A percentile compares a stretch with the other conserved stretches of the same genome.
phyloP scores from a whole-genome alignment of 2,329 filamentous ascomycete genomes.

The Fusarium annulatum region DNA sequence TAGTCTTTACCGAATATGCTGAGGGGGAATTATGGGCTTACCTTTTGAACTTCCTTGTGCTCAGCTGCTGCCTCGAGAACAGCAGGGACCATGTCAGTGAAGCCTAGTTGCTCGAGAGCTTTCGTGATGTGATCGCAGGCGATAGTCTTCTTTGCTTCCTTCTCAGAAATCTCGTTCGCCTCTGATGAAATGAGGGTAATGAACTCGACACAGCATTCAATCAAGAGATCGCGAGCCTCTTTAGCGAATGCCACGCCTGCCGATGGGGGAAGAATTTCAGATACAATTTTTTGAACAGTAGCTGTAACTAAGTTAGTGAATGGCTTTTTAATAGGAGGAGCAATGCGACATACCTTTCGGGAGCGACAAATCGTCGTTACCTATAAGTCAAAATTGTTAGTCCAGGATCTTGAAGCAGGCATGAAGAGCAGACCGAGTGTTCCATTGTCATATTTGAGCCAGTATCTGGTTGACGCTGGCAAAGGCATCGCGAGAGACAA shows the following conservation, averaged over 20 bases:
- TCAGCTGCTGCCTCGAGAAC: conserved; percentile 88
- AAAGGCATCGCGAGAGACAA: conserved; percentile 28
- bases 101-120: conserved; percentile 91
- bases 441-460: conserved; percentile 41
- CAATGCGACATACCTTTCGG: conserved; percentile 66
- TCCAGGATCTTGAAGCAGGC: not conserved
- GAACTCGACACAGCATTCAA: conserved; percentile 99
- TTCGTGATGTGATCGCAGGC: conserved; percentile 98
- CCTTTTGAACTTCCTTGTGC: conserved; percentile 94
- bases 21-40: conserved; percentile 55
- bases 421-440: conserved; percentile 29
- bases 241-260: conserved; percentile 88
- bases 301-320: conserved; percentile 56
- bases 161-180: conserved; percentile 98
- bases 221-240: conserved; percentile 92
- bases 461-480: conserved; percentile 45
- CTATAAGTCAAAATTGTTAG: conserved; percentile 57
- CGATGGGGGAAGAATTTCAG: conserved; percentile 86
- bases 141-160: conserved; percentile 99
- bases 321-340: not conserved
- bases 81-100: conserved; percentile 89
- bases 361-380: conserved; percentile 71
- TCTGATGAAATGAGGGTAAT: conserved; percentile 98
- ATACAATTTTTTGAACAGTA: conserved; percentile 87
- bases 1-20: conserved; percentile 54